Base-by-base conservation (phyloP, 495 filamentous ascomycete genomes). In the Staphylotrichum longicolle region DNA sequence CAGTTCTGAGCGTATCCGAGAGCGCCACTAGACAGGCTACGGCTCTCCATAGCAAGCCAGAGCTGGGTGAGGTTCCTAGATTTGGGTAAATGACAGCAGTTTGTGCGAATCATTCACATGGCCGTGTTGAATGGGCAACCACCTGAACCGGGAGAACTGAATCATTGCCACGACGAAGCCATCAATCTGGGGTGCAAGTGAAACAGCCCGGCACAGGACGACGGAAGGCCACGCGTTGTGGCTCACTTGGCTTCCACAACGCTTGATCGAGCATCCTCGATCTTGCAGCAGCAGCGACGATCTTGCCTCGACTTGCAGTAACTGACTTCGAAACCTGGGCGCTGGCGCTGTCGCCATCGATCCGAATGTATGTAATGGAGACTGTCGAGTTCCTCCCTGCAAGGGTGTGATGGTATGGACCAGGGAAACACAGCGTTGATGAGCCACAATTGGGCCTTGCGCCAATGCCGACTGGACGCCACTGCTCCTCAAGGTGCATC, bases 221-320 rank as follows among this genome's bases (percentile, higher is more conserved):
- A 5, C n/a, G 11, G 14, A 4, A 42, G 12, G 35, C 33, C 37
- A 37, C 44, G 32, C 39, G 32, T 8, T 57, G 46, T 30, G 45
- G 44, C 46, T 40, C 5, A 51, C 27, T 20, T 52, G 32, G 39
- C 12, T 14, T 50, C 34, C 12, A n/a, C 46, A 57, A 46, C 32
- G 53, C 39, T 57, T 27, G 45, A 44, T 59, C 37, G 47, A 55
- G 30, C 11, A 50, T 50, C 11, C 8, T n/a, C 40, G 11, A 63
- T 63, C 62, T 63, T 59, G 62, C 62, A 63, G 62, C 42, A 47
- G 57, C 44, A 30, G 40, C 51, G 10, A 20, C 49, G 61, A 58
- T 58, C 61, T 20, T 48, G 40, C 32, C 14, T 58, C 7, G 15
- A 53, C 50, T 30, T 58, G 46, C 55, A 47, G 37, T 33, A 15